phyloP scores from a whole-genome alignment of 2,329 filamentous ascomycete genomes.

The Fusarium nygamai region DNA sequence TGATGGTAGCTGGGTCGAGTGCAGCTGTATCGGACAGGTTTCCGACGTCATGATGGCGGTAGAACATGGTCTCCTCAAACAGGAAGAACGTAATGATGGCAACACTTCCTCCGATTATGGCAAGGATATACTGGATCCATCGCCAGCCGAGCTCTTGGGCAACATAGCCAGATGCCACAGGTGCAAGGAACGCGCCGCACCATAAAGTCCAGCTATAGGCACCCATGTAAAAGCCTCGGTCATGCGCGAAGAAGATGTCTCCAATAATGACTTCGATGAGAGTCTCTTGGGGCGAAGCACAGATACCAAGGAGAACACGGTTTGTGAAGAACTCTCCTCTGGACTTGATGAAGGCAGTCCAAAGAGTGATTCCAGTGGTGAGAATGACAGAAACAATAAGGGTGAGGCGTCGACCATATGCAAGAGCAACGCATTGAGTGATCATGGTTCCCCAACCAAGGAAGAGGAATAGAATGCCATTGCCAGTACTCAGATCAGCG shows the following conservation, averaged over 20 bases:
- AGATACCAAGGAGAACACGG: conserved; percentile 35
- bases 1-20: background rate
- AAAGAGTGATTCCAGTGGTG: conserved; percentile 30
- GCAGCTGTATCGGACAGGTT: background rate
- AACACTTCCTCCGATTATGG: conserved; percentile 21
- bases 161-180: conserved; percentile 38
- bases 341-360: conserved; percentile 33
- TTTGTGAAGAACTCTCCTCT: conserved; percentile 40
- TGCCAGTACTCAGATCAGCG: conserved; percentile 31
- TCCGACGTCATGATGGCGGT: conserved; percentile 3
- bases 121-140: conserved; percentile 41
- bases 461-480: background rate
- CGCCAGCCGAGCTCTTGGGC: conserved; percentile 30
- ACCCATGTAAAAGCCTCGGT: conserved; percentile 41
- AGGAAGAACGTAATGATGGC: conserved; percentile 33
- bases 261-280: conserved; percentile 7
- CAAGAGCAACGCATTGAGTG: background rate
- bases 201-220: conserved; percentile 39
- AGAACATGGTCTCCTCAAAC: conserved; percentile 42
- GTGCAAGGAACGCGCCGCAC: conserved; percentile 39
- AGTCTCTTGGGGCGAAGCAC: conserved; percentile 38
- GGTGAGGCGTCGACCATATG: background rate
- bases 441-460: background rate
- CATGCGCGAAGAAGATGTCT: conserved; percentile 26
- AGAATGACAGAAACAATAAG: conserved; percentile 27